Evolutionary conservation across 1,284 basidiomycete genomes (phyloP).

Genomic region (Apiotrichum montevideense): DNA sequence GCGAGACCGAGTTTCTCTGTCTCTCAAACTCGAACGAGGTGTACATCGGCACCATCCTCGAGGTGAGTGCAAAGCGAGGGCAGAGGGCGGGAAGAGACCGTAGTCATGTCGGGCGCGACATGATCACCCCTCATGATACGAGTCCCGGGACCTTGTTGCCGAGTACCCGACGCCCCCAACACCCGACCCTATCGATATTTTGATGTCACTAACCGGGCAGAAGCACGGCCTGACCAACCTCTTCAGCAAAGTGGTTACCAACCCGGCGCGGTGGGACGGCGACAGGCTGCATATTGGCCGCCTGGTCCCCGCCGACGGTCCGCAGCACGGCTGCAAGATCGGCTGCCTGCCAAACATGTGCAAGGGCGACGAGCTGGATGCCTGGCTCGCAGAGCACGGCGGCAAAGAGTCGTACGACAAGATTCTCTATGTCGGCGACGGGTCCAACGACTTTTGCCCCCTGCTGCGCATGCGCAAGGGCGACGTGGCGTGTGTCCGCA

Average conservation of each 20-base stretch:
- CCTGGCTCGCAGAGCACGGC: slow-evolving; percentile 66
- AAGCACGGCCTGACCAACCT: slow-evolving; percentile 61
- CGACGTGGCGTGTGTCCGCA: slow-evolving; percentile 59
- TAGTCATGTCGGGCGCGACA: background rate
- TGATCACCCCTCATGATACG: too few species aligned
- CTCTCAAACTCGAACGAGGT: slow-evolving; percentile 91
- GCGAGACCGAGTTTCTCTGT: slow-evolving; percentile 75
- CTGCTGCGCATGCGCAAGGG: slow-evolving; percentile 70
- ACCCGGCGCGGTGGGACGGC: slow-evolving; percentile 76
- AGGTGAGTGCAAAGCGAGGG: slow-evolving; percentile 50
- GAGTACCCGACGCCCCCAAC: too few species aligned
- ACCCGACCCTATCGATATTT: too few species aligned
- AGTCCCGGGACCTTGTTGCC: too few species aligned
- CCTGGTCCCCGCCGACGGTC: slow-evolving; percentile 64
- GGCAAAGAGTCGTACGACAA: slow-evolving; percentile 61
- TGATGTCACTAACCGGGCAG: slow-evolving; percentile 1
- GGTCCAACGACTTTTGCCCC: slow-evolving; percentile 93
- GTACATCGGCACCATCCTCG: slow-evolving; percentile 83
- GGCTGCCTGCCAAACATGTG: slow-evolving; percentile 98
- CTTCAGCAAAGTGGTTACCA: slow-evolving; percentile 85
- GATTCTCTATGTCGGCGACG: slow-evolving; percentile 89
- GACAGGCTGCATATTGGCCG: slow-evolving; percentile 73
- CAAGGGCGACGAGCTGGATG: slow-evolving; percentile 88
- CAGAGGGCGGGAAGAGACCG: background rate
- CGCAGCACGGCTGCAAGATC: slow-evolving; percentile 76